These are phyloP conservation scores for Globisporangium cystogenes DNA, from an alignment of 352 stramenopile species.

Conservation along the genomic window DNA sequence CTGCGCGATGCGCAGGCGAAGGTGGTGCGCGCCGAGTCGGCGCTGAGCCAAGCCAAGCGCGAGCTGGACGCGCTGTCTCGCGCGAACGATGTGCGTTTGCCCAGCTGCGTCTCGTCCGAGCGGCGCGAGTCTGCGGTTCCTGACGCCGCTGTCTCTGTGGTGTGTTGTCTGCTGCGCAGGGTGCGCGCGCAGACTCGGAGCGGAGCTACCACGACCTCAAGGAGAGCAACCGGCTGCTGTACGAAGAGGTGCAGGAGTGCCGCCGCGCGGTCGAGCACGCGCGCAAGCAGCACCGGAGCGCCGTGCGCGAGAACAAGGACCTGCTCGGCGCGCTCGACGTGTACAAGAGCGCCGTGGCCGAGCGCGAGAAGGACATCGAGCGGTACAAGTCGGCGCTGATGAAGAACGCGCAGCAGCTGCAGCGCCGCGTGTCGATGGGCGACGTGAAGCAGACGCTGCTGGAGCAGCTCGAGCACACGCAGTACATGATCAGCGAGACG, in stretches of 20 bases:
- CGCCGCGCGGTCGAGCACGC: constrained; percentile 39
- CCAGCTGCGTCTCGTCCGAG: neutral
- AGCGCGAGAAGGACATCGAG: constrained; percentile 65
- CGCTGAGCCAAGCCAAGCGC: constrained; percentile 21
- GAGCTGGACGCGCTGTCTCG: constrained; percentile 28
- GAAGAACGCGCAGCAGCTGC: constrained; percentile 45
- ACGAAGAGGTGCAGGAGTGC: constrained; percentile 53
- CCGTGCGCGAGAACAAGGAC: constrained; percentile 62
- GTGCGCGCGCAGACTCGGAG: constrained; percentile 21
- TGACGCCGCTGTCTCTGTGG: too few relatives aligned
- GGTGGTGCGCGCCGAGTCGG: constrained; percentile 23
- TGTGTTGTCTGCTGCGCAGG: too few relatives aligned
- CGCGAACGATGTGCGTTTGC: constrained; percentile 17
- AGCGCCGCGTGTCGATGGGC: constrained; percentile 43
- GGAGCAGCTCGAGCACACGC: constrained; percentile 69
- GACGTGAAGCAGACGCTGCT: constrained; percentile 72
- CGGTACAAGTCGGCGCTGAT: constrained; percentile 45
- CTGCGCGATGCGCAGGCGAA: constrained; percentile 32
- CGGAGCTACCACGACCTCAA: constrained; percentile 41
- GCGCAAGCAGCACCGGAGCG: constrained; percentile 51
- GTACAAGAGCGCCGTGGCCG: constrained; percentile 52
- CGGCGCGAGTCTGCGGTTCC: too few relatives aligned
- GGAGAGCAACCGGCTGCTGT: constrained; percentile 61
- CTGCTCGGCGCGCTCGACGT: constrained; percentile 54
- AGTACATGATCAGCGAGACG: constrained; percentile 71